Conservation (phyloP, 495 filamentous ascomycete species). For the Sphaerosporella brunnea region DNA sequence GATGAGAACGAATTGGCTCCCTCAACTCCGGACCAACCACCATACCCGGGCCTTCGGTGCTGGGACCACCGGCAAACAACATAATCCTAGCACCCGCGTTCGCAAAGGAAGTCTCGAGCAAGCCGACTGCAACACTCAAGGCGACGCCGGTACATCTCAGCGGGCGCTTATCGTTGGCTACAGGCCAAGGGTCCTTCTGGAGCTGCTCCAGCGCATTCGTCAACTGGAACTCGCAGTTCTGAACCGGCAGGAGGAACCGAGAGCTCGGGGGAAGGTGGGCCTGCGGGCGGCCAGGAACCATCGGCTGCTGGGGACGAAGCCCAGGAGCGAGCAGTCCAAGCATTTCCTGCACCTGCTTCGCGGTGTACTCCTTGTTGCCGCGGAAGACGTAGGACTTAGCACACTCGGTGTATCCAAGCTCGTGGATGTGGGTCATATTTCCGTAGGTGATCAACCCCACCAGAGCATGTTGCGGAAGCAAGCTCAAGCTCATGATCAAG, state of each 20-base stretch:
- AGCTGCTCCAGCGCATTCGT: slow-evolving; percentile 93
- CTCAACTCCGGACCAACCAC: slow-evolving; percentile 94
- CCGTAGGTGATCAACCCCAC: slow-evolving; percentile 93
- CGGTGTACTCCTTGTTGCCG: slow-evolving; percentile 89
- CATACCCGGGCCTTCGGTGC: slow-evolving; percentile 90
- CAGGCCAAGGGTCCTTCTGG: slow-evolving; percentile 96
- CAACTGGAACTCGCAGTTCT: slow-evolving; percentile 95
- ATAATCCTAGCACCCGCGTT: slow-evolving; percentile 92
- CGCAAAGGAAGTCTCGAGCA: slow-evolving; percentile 87
- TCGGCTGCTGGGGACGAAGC: slow-evolving; percentile 50
- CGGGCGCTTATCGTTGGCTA: slow-evolving; percentile 80
- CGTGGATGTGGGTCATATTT: slow-evolving; percentile 96
- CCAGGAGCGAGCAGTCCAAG: slow-evolving; percentile 57
- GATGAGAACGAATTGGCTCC: slow-evolving; percentile 94
- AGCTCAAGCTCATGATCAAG: slow-evolving; percentile 87
- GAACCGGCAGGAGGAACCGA: slow-evolving; percentile 83
- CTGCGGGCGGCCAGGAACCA: slow-evolving; percentile 48
- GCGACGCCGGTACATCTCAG: slow-evolving; percentile 92
- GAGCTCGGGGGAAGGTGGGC: slow-evolving; percentile 62
- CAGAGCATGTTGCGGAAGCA: slow-evolving; percentile 81
- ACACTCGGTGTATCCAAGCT: slow-evolving; percentile 94
- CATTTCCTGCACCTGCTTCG: slow-evolving; percentile 98
- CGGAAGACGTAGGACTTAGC: slow-evolving; percentile 99
- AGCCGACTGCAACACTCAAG: slow-evolving; percentile 78
- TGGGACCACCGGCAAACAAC: slow-evolving; percentile 89